phyloP scores from a whole-genome alignment of 805 yeast genomes.

The Candida andamanensis region DNA sequence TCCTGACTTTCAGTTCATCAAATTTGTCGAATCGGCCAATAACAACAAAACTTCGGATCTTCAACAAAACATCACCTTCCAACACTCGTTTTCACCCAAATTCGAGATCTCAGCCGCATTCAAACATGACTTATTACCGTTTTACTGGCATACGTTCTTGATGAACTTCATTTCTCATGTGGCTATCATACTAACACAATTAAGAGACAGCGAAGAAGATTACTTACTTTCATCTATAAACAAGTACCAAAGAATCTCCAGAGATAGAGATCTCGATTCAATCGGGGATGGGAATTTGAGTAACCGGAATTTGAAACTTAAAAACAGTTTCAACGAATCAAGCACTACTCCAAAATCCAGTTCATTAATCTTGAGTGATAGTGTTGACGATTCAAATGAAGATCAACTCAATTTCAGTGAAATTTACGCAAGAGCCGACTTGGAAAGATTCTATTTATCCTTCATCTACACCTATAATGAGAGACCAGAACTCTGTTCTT shows the following conservation, averaged over 20 bases:
- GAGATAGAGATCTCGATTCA: slow-evolving; percentile 4
- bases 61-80: slow-evolving; percentile 17
- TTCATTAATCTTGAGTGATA: neutral
- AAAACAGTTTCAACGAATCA: slow-evolving; percentile 1
- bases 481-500: slow-evolving; percentile 51
- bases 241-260: slow-evolving; percentile 10
- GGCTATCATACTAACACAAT: slow-evolving; percentile 59
- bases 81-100: slow-evolving; percentile 1
- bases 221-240: slow-evolving; percentile 48
- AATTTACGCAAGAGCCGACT: slow-evolving; percentile 69
- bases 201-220: slow-evolving; percentile 74
- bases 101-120: slow-evolving; percentile 16
- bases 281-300: slow-evolving; percentile 1
- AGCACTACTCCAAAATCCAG: slow-evolving; percentile 2
- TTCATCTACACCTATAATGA: slow-evolving; percentile 63
- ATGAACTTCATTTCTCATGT: slow-evolving; percentile 55
- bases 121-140: slow-evolving; percentile 28
- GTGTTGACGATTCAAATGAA: neutral
- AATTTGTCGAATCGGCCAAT: slow-evolving; percentile 42
- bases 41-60: slow-evolving; percentile 16
- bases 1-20: slow-evolving; percentile 51
- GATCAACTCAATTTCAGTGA: slow-evolving; percentile 48
- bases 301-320: slow-evolving; percentile 1
- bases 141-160: slow-evolving; percentile 46
- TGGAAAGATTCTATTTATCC: slow-evolving; percentile 81